These are phyloP conservation scores for Schizochytrium sp. DNA, from an alignment of 108 stramenopile genomes.

Conservation along the genomic window DNA sequence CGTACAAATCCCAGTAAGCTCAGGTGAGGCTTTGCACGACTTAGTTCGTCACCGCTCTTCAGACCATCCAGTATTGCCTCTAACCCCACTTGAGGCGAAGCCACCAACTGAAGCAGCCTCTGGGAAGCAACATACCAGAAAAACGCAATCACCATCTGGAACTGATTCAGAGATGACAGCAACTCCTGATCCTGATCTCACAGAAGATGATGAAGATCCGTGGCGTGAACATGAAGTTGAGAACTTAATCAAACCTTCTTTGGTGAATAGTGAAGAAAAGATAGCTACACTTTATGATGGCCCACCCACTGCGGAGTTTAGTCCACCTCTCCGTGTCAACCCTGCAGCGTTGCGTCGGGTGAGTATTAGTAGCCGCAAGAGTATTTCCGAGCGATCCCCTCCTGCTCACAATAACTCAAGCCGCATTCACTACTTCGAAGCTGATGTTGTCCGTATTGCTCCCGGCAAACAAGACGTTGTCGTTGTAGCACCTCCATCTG, in stretches of 20 bases:
- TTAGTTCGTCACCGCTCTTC: not conserved
- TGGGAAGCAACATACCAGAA: no score
- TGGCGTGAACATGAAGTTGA: not conserved
- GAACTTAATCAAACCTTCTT: not conserved
- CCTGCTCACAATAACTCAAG: not conserved
- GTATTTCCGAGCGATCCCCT: not conserved
- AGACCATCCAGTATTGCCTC: not conserved
- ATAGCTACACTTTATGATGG: not conserved
- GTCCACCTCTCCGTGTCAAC: not conserved
- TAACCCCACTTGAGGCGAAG: no score
- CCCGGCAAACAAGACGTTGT: not conserved
- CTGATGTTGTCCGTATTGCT: not conserved
- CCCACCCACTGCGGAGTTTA: not conserved
- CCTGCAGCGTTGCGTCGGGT: slow-evolving; percentile 3
- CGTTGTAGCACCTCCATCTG: not conserved
- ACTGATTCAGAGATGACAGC: no score
- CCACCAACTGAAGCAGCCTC: no score
- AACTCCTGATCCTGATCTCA: not conserved
- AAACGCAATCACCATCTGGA: no score
- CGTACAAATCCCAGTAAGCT: not conserved
- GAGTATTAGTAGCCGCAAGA: slow-evolving; percentile 18
- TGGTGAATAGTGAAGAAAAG: not conserved
- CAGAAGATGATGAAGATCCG: not conserved
- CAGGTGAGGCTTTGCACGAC: not conserved
- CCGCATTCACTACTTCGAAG: slow-evolving; percentile 18